phyloP scores from a whole-genome alignment of 1,139 yeast genomes.

The Saccharomyces hybrid region DNA sequence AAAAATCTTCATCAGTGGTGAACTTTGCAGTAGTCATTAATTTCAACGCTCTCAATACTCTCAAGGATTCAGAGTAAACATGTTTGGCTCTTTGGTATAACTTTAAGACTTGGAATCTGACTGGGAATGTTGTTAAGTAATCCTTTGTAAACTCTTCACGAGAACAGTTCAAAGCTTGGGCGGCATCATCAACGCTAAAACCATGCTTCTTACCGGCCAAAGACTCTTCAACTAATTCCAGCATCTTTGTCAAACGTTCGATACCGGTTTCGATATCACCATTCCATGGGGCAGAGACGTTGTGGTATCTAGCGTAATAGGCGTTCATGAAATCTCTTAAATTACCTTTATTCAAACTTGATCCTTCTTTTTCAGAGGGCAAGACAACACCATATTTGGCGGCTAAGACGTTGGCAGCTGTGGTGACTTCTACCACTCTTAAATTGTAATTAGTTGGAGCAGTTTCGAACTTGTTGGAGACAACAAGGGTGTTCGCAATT shows the following conservation, averaged over 20 bases:
- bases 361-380: slow-evolving; percentile 36
- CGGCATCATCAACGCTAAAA: slow-evolving; percentile 44
- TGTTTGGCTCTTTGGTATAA: slow-evolving; percentile 55
- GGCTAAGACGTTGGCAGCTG: slow-evolving; percentile 55
- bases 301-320: slow-evolving; percentile 35
- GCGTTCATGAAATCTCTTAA: slow-evolving; percentile 57
- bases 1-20: slow-evolving; percentile 29
- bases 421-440: slow-evolving; percentile 61
- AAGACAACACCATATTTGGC: slow-evolving; percentile 38
- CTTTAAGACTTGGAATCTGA: slow-evolving; percentile 47
- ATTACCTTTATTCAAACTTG: slow-evolving; percentile 54
- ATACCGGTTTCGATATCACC: slow-evolving; percentile 45
- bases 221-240: slow-evolving; percentile 38
- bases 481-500: slow-evolving; percentile 55
- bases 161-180: slow-evolving; percentile 38
- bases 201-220: slow-evolving; percentile 37
- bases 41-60: slow-evolving; percentile 47
- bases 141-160: slow-evolving; percentile 38
- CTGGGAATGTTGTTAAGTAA: slow-evolving; percentile 50
- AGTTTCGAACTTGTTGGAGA: slow-evolving; percentile 59
- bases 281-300: slow-evolving; percentile 38
- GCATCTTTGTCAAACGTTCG: slow-evolving; percentile 36
- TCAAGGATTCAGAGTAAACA: slow-evolving; percentile 54
- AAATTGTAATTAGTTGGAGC: slow-evolving; percentile 64
- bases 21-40: slow-evolving; percentile 30